A percentile compares a stretch with the other conserved stretches of the same genome.
Evolutionary conservation across 345 rosid genomes (phyloP).

Genomic region (Gossypium rotundifolium): DNA sequence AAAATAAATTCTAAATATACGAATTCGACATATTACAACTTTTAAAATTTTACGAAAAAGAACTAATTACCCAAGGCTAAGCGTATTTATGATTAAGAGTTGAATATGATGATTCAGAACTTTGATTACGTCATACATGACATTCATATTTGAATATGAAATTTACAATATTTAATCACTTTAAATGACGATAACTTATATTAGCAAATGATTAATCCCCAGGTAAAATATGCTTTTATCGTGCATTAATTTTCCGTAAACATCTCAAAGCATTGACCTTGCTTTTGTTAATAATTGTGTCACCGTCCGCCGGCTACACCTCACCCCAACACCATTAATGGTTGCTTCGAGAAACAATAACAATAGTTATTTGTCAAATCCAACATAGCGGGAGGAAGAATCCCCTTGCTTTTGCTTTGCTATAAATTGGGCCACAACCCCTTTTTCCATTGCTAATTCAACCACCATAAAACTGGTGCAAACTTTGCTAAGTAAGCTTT

Average conservation of each 20-base stretch:
- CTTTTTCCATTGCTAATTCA: not conserved
- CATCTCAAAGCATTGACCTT: slow-evolving; percentile 25
- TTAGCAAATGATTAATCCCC: not conserved
- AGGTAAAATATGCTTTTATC: slow-evolving; percentile 16
- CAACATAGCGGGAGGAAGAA: slow-evolving; percentile 17
- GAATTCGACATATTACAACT: too few relatives aligned
- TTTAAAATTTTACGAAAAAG: too few relatives aligned
- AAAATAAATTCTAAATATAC: too few relatives aligned
- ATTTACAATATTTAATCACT: not conserved
- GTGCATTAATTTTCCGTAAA: slow-evolving; percentile 9
- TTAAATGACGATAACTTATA: not conserved
- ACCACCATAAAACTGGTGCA: not conserved
- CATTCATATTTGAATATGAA: too few relatives aligned
- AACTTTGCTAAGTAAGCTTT: not conserved
- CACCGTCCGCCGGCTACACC: slow-evolving; percentile 27
- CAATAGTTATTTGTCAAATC: slow-evolving; percentile 14
- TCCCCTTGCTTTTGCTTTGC: not conserved
- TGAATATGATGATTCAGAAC: too few relatives aligned
- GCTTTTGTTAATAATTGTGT: not conserved
- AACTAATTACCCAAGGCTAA: too few relatives aligned
- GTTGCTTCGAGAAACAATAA: not conserved
- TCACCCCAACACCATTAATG: slow-evolving; percentile 13
- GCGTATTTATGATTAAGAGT: too few relatives aligned
- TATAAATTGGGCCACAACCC: slow-evolving; percentile 23
- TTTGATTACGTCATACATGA: too few relatives aligned